Base-by-base conservation (phyloP, 768 basidiomycete genomes). In the Mycena galopus region DNA sequence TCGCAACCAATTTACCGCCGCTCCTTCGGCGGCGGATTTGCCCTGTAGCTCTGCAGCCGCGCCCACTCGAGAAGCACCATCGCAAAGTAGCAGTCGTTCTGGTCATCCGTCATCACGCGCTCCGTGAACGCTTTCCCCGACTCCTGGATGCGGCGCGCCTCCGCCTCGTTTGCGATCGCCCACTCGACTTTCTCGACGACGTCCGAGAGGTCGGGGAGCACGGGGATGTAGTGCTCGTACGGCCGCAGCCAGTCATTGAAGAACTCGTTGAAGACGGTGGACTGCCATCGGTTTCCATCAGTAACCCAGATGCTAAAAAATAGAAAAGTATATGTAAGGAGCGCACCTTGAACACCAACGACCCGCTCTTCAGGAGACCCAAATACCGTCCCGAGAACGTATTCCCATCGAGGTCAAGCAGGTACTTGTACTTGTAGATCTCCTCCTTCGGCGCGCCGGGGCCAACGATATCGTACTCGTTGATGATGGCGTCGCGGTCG, bases 41-140 rank as follows among this genome's bases (percentile, higher is more conserved):
- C 27, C 27, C 55, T 33, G 21, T 58, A 72, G 53, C 60, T 69
- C 65, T 75, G 74, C 44, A 75, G 37, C 1, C 71, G 55, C 44
- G 75, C 73, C 73, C 73, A 76, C 39, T 76, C 73, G 1, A 76
- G 30, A 17, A 76, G 64, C 37, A 76, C 70, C 55, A 60, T 10
- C 10, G 70, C 44, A 21, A 76, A 76, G 25, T 76, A 76, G 50
- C 75, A 76, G 59, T 76, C 75, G 64, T 76, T 76, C 44, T 76
- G 75, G 12, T 61, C 37, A 50, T 76, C 75, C 2, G 61, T 71
- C 73, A 76, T 69, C 23, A 76, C 50, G 50, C 67, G 60, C 55
- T 74, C 65, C 35, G 73, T 50, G 67, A 74, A 72, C 59, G 67
- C 57, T 47, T 71, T 64, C 25, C 75, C 75, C 63, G 69, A 58